Percentiles rank a stretch among this genome's conserved stretches.
These are phyloP conservation scores for Cerrena zonata DNA, from an alignment of 1,284 basidiomycete genomes.

Conservation along the genomic window DNA sequence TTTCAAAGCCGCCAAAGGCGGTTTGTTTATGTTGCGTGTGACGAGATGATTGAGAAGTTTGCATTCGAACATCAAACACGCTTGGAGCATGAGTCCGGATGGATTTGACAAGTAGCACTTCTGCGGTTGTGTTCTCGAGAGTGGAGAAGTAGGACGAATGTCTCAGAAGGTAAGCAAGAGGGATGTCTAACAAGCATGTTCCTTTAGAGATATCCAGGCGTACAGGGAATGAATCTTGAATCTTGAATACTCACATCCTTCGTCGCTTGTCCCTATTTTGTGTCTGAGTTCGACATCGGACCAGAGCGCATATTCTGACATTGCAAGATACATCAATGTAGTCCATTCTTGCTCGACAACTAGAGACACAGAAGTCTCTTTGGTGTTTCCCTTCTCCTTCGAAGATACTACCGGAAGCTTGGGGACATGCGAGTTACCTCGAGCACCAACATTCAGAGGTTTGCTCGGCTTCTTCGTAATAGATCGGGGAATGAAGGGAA, in stretches of 20 bases:
- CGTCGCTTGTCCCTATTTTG: neutral
- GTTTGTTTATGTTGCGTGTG: constrained; percentile 28
- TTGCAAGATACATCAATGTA: neutral
- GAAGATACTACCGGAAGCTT: too few species aligned
- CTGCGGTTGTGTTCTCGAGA: constrained; percentile 30
- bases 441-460: too few species aligned
- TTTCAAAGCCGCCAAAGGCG: constrained; percentile 47
- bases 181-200: constrained; percentile 58
- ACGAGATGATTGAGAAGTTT: constrained; percentile 36
- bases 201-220: neutral
- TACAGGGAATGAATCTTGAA: neutral
- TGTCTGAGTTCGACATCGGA: neutral
- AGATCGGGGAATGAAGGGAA: too few species aligned
- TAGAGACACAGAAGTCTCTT: too few species aligned
- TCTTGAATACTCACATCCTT: constrained; percentile 1
- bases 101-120: constrained; percentile 48
- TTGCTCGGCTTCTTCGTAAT: too few species aligned
- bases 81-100: constrained; percentile 41
- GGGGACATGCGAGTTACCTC: too few species aligned
- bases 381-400: too few species aligned
- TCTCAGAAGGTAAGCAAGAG: constrained; percentile 47
- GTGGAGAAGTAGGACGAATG: constrained; percentile 31
- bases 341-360: too few species aligned
- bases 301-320: neutral
- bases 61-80: constrained; percentile 55